A percentile compares a stretch with the other conserved stretches of the same genome.
Conservation (phyloP, 108 stramenopile species). For the Asterionellopsis glacialis region DNA sequence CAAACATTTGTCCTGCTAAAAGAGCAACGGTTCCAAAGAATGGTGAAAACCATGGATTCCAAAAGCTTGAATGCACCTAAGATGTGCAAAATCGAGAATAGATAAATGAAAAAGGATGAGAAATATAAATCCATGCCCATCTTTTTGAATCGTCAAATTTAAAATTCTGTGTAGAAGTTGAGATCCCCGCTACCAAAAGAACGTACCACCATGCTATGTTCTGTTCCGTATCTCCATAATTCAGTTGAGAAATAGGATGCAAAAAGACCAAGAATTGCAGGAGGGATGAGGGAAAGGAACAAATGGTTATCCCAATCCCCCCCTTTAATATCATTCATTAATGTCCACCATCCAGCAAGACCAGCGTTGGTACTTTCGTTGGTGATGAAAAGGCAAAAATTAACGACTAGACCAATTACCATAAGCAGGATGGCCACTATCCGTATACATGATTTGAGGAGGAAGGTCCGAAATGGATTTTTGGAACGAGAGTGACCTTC, state of each 20-base stretch:
- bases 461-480: not conserved
- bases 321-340: not conserved
- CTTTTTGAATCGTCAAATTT: too few relatives aligned
- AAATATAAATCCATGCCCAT: too few relatives aligned
- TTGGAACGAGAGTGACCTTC: not conserved
- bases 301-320: not conserved
- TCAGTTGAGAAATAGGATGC: not conserved
- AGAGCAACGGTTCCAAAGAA: constrained; percentile 11
- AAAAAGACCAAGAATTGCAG: not conserved
- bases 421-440: not conserved
- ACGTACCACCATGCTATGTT: constrained; percentile 6
- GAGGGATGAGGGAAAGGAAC: not conserved
- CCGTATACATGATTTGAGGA: not conserved
- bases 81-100: too few relatives aligned
- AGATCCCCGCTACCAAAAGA: too few relatives aligned
- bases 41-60: constrained; percentile 10
- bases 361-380: not conserved
- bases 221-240: constrained; percentile 10
- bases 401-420: not conserved
- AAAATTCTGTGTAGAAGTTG: too few relatives aligned
- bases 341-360: not conserved
- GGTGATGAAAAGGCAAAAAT: not conserved
- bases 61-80: not conserved
- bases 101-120: too few relatives aligned
- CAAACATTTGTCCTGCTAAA: constrained; percentile 5